Evolutionary conservation across 495 filamentous ascomycete species (phyloP), one percentile per base, ranked within the genome.

Genomic region (Venustampulla echinocandica): DNA sequence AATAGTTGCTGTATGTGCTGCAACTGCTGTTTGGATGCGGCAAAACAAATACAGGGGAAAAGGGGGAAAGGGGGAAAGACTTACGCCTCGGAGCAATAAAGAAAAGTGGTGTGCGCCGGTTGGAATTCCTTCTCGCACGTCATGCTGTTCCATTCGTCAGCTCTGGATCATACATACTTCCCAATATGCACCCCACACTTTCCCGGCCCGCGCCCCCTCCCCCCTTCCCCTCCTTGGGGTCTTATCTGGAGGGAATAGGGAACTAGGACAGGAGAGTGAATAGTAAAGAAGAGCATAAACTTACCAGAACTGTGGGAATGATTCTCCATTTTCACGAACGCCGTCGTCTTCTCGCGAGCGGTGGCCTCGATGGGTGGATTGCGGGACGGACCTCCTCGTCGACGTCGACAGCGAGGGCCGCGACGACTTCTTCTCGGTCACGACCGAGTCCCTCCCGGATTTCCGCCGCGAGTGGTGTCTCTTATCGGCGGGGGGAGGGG

Each of bases 41-140:
- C n/a, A n/a, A n/a, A 30, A n/a, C 21, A 32, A 38, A 18, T 47
- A 35, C 23, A 30, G 17, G 35, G 43, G 35, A n/a, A 17, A 4
- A 9, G 4, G 11, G n/a, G n/a, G 7, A 17, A 25, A 14, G 21
- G 13, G 25, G 35, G 18, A 25, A 38, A n/a, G 19, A 46, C 55
- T 53, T 39, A 59, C 56, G 45, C 25, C 35, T 56, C 53, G 9
- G 57, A 60, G 19, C 57, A 60, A 28, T 60, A 60, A 1, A 56
- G 42, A 25, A 42, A 41, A 9, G 47, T 54, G 35, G 37, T 54
- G 42, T 53, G 50, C 7, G 49, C 46, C 1, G 52, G 45, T 14
- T 52, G 23, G 40, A 60, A 55, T 53, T 56, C 51, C 47, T 56
- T 60, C 50, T 60, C 57, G 36, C 57, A 60, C 10, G 34, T 54